These are phyloP conservation scores for Panellus pusillus DNA, from an alignment of 768 basidiomycete genomes.

Conservation along the genomic window DNA sequence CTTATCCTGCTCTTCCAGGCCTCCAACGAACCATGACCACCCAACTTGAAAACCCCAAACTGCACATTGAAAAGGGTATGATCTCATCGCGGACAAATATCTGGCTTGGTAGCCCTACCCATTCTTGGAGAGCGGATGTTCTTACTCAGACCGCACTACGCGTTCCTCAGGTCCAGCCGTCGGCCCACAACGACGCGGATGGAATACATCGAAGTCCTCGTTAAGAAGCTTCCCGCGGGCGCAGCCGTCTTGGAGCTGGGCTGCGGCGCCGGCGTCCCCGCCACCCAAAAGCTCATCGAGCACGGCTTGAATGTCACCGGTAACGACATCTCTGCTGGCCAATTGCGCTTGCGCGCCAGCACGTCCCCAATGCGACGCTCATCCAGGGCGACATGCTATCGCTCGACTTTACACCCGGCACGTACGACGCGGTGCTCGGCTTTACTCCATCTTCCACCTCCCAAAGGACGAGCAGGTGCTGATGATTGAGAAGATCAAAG, in stretches of 20 bases:
- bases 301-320: conserved; percentile 27
- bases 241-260: conserved; percentile 29
- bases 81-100: conserved; percentile 9
- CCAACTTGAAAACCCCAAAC: conserved; percentile 16
- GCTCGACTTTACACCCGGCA: conserved; percentile 17
- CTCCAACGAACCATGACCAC: background rate
- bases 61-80: conserved; percentile 7
- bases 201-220: conserved; percentile 22
- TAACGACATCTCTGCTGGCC: conserved; percentile 30
- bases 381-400: conserved; percentile 30
- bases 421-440: conserved; percentile 28
- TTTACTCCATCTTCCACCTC: conserved; percentile 32
- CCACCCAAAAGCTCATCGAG: conserved; percentile 24
- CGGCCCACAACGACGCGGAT: conserved; percentile 23
- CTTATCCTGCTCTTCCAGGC: no score
- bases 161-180: conserved; percentile 18
- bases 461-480: conserved; percentile 28
- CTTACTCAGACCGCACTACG: background rate
- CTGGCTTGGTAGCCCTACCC: conserved; percentile 1
- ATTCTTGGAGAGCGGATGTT: background rate
- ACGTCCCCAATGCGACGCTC: conserved; percentile 25
- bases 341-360: conserved; percentile 27
- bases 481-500: conserved; percentile 27
- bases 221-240: conserved; percentile 20
- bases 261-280: conserved; percentile 30